A percentile compares a stretch with the other conserved stretches of the same genome.
Conservation (phyloP, 352 stramenopile genomes). For the Globisporangium alternatum region DNA sequence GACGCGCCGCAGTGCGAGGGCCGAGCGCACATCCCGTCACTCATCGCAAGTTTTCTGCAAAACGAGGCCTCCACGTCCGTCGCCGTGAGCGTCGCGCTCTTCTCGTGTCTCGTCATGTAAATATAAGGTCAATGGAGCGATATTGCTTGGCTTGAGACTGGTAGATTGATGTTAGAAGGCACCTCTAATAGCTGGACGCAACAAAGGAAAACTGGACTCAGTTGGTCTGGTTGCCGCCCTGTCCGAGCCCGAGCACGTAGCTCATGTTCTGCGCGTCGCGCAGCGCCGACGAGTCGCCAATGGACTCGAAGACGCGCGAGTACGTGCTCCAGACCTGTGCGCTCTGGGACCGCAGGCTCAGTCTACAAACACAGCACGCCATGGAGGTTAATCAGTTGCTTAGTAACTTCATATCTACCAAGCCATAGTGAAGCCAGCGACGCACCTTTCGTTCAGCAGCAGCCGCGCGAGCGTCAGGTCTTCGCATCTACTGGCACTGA, state of each 20-base stretch:
- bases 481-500: slow-evolving; percentile 64
- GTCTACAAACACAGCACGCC: slow-evolving; percentile 19
- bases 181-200: not conserved
- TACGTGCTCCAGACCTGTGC: slow-evolving; percentile 81
- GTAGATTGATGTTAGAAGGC: not conserved
- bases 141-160: not conserved
- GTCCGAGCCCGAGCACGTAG: slow-evolving; percentile 81
- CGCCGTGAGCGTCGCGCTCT: slow-evolving; percentile 10
- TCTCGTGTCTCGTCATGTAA: slow-evolving; percentile 14
- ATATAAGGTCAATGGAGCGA: not conserved
- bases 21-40: slow-evolving; percentile 11
- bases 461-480: slow-evolving; percentile 71
- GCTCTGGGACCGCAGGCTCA: slow-evolving; percentile 72
- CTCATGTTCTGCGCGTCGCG: slow-evolving; percentile 87
- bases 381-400: not conserved
- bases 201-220: slow-evolving; percentile 18
- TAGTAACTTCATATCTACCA: not conserved
- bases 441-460: slow-evolving; percentile 78
- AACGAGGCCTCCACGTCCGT: slow-evolving; percentile 17
- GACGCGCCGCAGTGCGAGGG: slow-evolving; percentile 5
- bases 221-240: slow-evolving; percentile 75
- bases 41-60: slow-evolving; percentile 20
- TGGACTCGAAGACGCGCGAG: slow-evolving; percentile 63
- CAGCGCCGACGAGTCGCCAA: slow-evolving; percentile 69
- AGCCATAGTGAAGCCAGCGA: not conserved